Evolutionary conservation across 495 filamentous ascomycete species (phyloP), one percentile per base, ranked within the genome.

Genomic region (Lasiosphaeria ovina): DNA sequence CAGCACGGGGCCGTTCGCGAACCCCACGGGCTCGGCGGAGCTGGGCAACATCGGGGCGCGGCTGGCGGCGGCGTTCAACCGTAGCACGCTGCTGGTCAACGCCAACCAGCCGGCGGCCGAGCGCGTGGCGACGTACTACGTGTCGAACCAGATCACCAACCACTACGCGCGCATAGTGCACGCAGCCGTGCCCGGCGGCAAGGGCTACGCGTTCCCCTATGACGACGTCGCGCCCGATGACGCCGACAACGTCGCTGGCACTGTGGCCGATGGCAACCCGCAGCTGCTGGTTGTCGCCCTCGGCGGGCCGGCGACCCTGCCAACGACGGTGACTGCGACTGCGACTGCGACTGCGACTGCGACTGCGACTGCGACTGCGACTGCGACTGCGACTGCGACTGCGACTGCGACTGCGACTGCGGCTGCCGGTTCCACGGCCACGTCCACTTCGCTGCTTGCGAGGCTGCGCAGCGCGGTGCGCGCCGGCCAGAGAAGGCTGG

Each of bases 171-270:
- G 86, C 12, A 80, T 92, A 58, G 80, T 87, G 57, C 89, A 92
- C 72, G 76, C 69, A 33, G 79, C 78, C 44, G 86, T 85, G 61
- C 61, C 83, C 6, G 87, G 87, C 72, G 77, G 80, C 3, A 73
- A 79, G 12, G 89, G 89, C 3, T 92, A 92, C 74, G 86, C 88
- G 3, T 91, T 91, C 65, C 88, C 89, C 0, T 92, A 91, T 66
- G 89, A 92, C 67, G 89, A 92, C 71, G 89, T 91, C 4, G 78
- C 79, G 24, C 80, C 86, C 1, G 71, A 72, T 16, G 81, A 78
- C 54, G 82, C 77, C 0, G 62, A 69, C 12, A 68, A 90, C 71
- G 85, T 87, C 62, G 83, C 81, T 35, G 89, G 89, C 3, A 81
- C 79, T 51, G 81, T 90, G n/a, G 81, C 68, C 57, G 84, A 84